These are phyloP conservation scores for Cordyceps javanica DNA, from an alignment of 2,329 filamentous ascomycete genomes.

Conservation along the genomic window DNA sequence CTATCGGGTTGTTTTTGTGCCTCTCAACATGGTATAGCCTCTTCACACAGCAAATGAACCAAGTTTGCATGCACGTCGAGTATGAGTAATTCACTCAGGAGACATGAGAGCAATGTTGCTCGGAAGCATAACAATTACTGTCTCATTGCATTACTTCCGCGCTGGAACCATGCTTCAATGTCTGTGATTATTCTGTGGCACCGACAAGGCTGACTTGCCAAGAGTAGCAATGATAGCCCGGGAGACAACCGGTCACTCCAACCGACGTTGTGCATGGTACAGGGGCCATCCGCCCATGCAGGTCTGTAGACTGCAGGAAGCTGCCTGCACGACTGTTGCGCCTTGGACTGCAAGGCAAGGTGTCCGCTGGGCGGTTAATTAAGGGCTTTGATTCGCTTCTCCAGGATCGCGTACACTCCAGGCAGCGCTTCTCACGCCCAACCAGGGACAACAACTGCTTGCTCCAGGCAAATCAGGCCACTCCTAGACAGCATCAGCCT, in stretches of 20 bases:
- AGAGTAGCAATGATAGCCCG: not conserved
- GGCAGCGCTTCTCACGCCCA: not conserved
- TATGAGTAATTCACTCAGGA: too few species aligned
- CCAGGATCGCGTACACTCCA: not conserved
- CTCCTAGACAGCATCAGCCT: not conserved
- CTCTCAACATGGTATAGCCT: too few species aligned
- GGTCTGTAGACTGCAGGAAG: not conserved
- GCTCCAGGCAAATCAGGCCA: not conserved
- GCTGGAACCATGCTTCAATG: not conserved
- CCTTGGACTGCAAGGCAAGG: not conserved
- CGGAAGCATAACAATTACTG: too few species aligned
- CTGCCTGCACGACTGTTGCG: not conserved
- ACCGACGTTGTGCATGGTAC: too few species aligned
- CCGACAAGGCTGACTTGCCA: not conserved
- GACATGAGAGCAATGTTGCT: too few species aligned
- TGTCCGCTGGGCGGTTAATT: not conserved
- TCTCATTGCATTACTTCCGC: not conserved
- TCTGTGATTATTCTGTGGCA: not conserved
- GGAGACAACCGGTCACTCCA: not conserved
- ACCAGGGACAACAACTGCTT: not conserved
- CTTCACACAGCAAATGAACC: too few species aligned
- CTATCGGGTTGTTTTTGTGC: too few species aligned
- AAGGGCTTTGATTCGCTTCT: not conserved
- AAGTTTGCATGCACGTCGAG: too few species aligned
- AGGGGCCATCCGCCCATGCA: too few species aligned